These are phyloP conservation scores for Scheffersomyces amazonensis DNA, from an alignment of 805 yeast genomes.

Conservation along the genomic window DNA sequence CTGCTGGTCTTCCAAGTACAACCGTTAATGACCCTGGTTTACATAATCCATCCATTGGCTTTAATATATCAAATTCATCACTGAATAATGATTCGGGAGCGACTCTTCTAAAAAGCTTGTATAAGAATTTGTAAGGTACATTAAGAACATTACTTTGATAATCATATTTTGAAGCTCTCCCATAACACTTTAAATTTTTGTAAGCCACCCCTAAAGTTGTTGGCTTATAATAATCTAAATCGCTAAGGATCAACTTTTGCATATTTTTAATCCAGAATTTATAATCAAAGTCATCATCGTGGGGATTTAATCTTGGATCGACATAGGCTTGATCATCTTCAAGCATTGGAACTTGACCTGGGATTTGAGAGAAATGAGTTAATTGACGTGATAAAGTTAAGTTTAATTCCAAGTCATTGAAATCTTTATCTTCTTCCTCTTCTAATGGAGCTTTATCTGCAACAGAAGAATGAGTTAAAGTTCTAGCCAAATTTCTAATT, in stretches of 20 bases:
- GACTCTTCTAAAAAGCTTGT: neutral
- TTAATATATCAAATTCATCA: conserved; percentile 47
- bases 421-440: neutral
- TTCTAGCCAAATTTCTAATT: conserved; percentile 43
- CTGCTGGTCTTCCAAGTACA: conserved; percentile 78
- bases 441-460: neutral
- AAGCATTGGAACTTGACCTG: conserved; percentile 33
- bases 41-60: conserved; percentile 63
- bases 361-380: conserved; percentile 51
- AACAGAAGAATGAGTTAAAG: conserved; percentile 21
- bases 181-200: conserved; percentile 52
- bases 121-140: conserved; percentile 10
- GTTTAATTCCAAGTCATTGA: conserved; percentile 9
- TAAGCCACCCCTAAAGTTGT: conserved; percentile 53
- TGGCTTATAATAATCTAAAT: conserved; percentile 60
- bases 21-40: conserved; percentile 65
- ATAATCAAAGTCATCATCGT: conserved; percentile 47
- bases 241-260: conserved; percentile 45
- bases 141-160: conserved; percentile 55
- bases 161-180: conserved; percentile 56
- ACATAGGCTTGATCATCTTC: conserved; percentile 7
- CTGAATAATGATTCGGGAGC: neutral
- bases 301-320: conserved; percentile 51
- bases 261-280: conserved; percentile 62
- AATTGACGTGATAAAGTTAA: conserved; percentile 32